Base-by-base conservation (phyloP, 768 basidiomycete genomes). In the Hygrophoropsis aurantiaca region DNA sequence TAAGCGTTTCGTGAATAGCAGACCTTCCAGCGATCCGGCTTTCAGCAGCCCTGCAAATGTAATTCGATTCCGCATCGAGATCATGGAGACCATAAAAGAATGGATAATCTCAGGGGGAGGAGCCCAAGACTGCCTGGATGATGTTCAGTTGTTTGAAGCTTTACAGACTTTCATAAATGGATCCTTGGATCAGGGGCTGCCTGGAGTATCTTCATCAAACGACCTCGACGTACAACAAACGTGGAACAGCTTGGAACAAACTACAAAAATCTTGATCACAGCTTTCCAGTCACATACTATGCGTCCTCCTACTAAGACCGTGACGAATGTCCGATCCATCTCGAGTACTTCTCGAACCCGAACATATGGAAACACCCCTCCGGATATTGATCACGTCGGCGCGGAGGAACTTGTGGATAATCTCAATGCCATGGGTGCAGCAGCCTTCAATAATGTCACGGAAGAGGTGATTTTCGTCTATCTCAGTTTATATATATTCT, bases 21-120 rank as follows among this genome's bases (percentile, higher is more conserved):
- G 79, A 71, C 54, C 77, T 66, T 34, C 64, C 56, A 49, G 71
- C 71, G 35, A 70, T 70, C 24, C 65, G 64, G 15, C 76, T 70
- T 15, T 64, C 71, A 44, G 67, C 69, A 25, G 65, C 67, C 25
- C 81, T 47, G 64, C 80, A 18, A 66, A 77, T 18, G 71, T 77
- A 4, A 71, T 79, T 18, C 73, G 69, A 11, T 71, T 72, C 35
- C 78, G 85, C n/a, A 74, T 72, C 11, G 82, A 85, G 49, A 80
- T 90, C 3, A 61, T 89, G 24, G 79, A 79, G 7, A 74, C 80
- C 2, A 68, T 90, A 24, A 78, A 76, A 49, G 81, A 88, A 52
- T 93, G 90, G 90, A 58, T 92, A 34, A 75, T 69, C 0, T 63
- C 70, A 13, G 90, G 90, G 3, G 84, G 85, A 6, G 90, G 90